These are phyloP conservation scores for Fistulifera pelliculosa DNA, from an alignment of 108 stramenopile genomes.

Conservation along the genomic window DNA sequence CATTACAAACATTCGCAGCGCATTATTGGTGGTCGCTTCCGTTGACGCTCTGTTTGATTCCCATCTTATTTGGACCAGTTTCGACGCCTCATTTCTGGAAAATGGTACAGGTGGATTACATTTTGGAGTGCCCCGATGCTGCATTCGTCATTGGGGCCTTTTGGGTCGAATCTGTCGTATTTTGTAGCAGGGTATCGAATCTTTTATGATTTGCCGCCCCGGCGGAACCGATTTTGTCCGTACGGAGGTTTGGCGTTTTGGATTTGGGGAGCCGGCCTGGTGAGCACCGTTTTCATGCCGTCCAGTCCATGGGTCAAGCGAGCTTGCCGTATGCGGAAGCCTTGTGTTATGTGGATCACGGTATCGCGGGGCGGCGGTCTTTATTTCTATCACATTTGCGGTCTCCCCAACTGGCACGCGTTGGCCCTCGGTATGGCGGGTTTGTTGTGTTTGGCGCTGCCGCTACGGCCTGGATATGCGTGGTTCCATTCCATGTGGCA, in stretches of 20 bases:
- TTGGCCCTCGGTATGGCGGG: conserved; percentile 19
- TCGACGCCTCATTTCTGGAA: conserved; percentile 30
- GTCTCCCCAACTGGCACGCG: conserved; percentile 15
- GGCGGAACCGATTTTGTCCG: neutral
- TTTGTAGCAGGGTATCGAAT: conserved; percentile 17
- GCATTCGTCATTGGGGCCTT: conserved; percentile 16
- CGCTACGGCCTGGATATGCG: conserved; percentile 20
- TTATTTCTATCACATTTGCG: conserved; percentile 32
- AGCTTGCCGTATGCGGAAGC: conserved; percentile 18
- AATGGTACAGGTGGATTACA: conserved; percentile 19
- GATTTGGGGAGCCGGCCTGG: conserved; percentile 22
- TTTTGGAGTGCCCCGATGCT: conserved; percentile 5
- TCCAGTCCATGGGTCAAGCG: conserved; percentile 29
- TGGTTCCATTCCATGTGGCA: conserved; percentile 37
- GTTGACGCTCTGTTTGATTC: conserved; percentile 18
- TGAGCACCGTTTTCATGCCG: conserved; percentile 35
- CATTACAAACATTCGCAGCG: neutral
- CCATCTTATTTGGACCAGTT: conserved; percentile 15
- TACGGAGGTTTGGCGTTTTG: conserved; percentile 18
- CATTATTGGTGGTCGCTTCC: conserved; percentile 29
- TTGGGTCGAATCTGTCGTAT: conserved; percentile 24
- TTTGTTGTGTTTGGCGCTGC: conserved; percentile 6
- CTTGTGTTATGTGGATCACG: conserved; percentile 39
- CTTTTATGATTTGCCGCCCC: neutral
- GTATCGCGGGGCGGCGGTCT: conserved; percentile 24